Evolutionary conservation across 257 asterid species (phyloP).

Genomic region (Handroanthus guayacan): DNA sequence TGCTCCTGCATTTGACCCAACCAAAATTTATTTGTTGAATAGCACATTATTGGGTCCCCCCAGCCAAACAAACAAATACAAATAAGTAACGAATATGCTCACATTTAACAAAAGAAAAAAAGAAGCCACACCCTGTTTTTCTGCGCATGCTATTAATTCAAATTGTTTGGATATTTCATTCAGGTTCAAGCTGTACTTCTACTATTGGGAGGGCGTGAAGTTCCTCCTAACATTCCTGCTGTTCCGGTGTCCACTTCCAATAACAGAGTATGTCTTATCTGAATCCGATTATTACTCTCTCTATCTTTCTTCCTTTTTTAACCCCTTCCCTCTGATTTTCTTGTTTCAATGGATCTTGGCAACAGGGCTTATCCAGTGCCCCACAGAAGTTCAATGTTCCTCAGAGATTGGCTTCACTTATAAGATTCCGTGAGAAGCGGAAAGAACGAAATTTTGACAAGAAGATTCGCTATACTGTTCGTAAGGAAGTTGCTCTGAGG

Average conservation of each 20-base stretch:
- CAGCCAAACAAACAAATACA: background rate
- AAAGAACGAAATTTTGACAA: conserved; percentile 82
- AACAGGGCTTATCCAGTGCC: conserved; percentile 52
- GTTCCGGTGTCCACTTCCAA: conserved; percentile 49
- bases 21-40: conserved; percentile 6
- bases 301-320: background rate
- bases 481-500: conserved; percentile 88
- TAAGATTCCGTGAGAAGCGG: conserved; percentile 76
- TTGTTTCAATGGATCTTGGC: conserved; percentile 18
- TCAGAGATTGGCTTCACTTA: conserved; percentile 72
- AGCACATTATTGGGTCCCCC: background rate
- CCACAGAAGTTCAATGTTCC: conserved; percentile 71
- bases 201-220: conserved; percentile 79
- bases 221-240: conserved; percentile 61
- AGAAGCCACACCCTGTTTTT: too few relatives aligned
- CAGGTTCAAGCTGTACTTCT: conserved; percentile 90
- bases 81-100: background rate
- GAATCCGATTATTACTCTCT: conserved; percentile 3
- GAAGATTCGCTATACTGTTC: conserved; percentile 83
- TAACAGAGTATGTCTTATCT: conserved; percentile 55
- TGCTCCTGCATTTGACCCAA: conserved; percentile 3
- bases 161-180: conserved; percentile 31
- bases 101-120: background rate
- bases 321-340: too few relatives aligned
- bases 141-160: background rate